These are phyloP conservation scores for Ogataea nonfermentans DNA, from an alignment of 805 yeast genomes.

Conservation along the genomic window DNA sequence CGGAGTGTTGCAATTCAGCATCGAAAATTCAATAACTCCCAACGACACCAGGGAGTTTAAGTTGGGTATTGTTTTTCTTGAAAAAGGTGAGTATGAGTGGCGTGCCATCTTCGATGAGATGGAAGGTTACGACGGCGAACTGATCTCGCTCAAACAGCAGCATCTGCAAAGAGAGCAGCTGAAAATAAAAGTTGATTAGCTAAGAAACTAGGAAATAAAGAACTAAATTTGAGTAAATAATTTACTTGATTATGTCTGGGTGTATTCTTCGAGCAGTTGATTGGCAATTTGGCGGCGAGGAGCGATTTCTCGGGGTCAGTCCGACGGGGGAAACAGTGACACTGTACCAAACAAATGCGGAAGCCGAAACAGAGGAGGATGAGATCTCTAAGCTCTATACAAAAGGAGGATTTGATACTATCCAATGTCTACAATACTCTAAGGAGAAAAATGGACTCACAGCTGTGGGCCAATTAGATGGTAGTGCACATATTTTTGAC, in stretches of 20 bases:
- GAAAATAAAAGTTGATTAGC: slow-evolving; percentile 25
- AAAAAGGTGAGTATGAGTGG: slow-evolving; percentile 82
- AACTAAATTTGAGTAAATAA: neutral
- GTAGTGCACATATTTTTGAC: slow-evolving; percentile 62
- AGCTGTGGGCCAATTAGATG: slow-evolving; percentile 75
- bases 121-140: slow-evolving; percentile 26
- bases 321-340: slow-evolving; percentile 81
- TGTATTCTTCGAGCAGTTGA: slow-evolving; percentile 54
- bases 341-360: slow-evolving; percentile 54
- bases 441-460: slow-evolving; percentile 52
- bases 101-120: slow-evolving; percentile 58
- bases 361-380: slow-evolving; percentile 42
- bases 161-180: slow-evolving; percentile 40
- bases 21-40: slow-evolving; percentile 42
- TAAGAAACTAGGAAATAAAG: neutral
- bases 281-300: slow-evolving; percentile 59
- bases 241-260: slow-evolving; percentile 48
- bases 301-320: slow-evolving; percentile 63
- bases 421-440: slow-evolving; percentile 68
- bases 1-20: slow-evolving; percentile 65
- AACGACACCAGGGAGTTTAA: slow-evolving; percentile 42
- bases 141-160: slow-evolving; percentile 29
- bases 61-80: slow-evolving; percentile 63
- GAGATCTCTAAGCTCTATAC: slow-evolving; percentile 47
- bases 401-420: slow-evolving; percentile 62